Evolutionary conservation across 2,329 filamentous ascomycete genomes (phyloP).

Genomic region (Daldinia sp.): DNA sequence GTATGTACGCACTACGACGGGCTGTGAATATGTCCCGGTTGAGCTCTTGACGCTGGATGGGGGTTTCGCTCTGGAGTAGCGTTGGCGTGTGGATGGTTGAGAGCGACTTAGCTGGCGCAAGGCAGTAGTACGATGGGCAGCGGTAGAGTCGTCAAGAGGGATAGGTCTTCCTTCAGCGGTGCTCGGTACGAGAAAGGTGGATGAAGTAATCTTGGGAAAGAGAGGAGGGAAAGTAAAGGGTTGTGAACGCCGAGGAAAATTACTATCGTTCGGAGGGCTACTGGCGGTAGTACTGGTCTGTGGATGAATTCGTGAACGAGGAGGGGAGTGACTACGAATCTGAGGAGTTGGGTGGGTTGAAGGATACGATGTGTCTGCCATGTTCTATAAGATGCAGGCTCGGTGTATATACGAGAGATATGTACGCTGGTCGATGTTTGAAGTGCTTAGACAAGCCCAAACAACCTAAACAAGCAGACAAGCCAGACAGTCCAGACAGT

Average conservation of each 20-base stretch:
- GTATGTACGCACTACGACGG: conserved; percentile 75
- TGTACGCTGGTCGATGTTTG: conserved; percentile 9
- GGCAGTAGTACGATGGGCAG: conserved; percentile 69
- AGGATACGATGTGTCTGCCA: conserved; percentile 34
- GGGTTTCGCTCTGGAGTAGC: conserved; percentile 67
- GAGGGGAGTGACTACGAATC: conserved; percentile 35
- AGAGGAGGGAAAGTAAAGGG: conserved; percentile 63
- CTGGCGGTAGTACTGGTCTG: background rate
- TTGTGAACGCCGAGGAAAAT: conserved; percentile 55
- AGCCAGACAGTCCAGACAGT: conserved; percentile 6
- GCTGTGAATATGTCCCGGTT: conserved; percentile 68
- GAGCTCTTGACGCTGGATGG: conserved; percentile 60
- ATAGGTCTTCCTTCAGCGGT: conserved; percentile 69
- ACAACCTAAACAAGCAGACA: background rate
- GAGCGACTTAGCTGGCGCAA: conserved; percentile 70
- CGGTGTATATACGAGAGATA: conserved; percentile 31
- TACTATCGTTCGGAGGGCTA: conserved; percentile 33
- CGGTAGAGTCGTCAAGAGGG: conserved; percentile 67
- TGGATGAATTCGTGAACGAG: conserved; percentile 10
- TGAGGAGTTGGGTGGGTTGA: conserved; percentile 36
- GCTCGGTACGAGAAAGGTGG: conserved; percentile 65
- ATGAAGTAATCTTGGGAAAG: conserved; percentile 61
- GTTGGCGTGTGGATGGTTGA: conserved; percentile 66
- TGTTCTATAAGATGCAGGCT: conserved; percentile 25
- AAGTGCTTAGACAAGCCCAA: conserved; percentile 14